Evolutionary conservation across 768 basidiomycete genomes (phyloP), one percentile per base, ranked within the genome.

Genomic region (Dioszegia crocea): DNA sequence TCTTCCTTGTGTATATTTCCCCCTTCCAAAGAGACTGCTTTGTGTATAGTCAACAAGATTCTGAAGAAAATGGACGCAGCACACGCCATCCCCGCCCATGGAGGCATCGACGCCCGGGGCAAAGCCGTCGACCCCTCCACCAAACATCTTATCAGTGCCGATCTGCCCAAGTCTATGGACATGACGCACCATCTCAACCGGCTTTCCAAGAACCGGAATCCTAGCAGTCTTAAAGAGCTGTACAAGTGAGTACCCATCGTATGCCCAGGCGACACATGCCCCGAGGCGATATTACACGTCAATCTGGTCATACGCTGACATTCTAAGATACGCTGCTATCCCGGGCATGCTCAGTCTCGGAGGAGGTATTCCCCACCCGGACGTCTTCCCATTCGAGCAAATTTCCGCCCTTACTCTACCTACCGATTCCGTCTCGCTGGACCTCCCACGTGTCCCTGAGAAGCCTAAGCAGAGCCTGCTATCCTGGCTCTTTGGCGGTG

Each of bases 121-220:
- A 48, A 40, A 17, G 56, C 56, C 33, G 23, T 49, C 19, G 17
- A 31, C 33, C 45, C 45, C 8, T 36, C 45, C 5, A 19, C 27
- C 31, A 43, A 30, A 27, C 24, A 38, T n/a, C 8, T 51, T 16
- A 36, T 59, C 40, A 36, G 39, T 27, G 48, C 53, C 21, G 55
- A 58, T 8, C 57, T 74, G 33, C 76, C 76, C 24, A 68, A 69
- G 24, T 68, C 86, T 0, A 78, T 86, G 57, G 86, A 89, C 76
- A 78, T 88, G 44, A 84, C 84, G 21, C 86, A 88, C 68, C 88
- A 89, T 71, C 76, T 89, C 27, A 87, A 85, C n/a, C 69, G 76
- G 2, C 36, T 85, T 19, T 75, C 86, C 2, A 80, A 78, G 55
- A 79, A 81, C 27, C 79, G 87, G 43, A 49, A 66, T 27, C 60